Evolutionary conservation across 2,329 filamentous ascomycete species (phyloP), one percentile per base, ranked within the genome.

Genomic region (Fusarium pseudonygamai): DNA sequence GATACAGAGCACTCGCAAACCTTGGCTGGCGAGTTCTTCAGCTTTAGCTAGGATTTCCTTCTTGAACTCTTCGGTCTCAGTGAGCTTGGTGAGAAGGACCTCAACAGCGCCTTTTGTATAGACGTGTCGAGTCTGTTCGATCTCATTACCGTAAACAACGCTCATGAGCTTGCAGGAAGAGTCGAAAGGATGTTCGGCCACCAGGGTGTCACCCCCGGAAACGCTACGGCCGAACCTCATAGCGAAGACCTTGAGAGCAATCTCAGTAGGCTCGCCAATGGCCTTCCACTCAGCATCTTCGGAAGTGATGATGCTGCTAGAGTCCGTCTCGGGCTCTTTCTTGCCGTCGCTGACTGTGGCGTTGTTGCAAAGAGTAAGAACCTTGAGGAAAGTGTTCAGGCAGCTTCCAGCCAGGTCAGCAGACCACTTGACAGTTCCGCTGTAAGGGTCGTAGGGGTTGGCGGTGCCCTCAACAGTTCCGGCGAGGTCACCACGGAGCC

Each of bases 111-210:
- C 89, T 77, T 90, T 91, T 77, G 87, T 87, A 71, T 88, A 90
- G 24, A 89, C 85, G 18, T 83, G 81, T 52, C 79, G 78, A 16
- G 79, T 78, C 16, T 79, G 77, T 30, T 82, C 81, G 22, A 80
- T 24, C 4, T 78, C 79, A 47, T 76, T 80, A 13, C 80, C 80
- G 47, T 92, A 93, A 34, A 93, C 87, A 55, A 93, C 91, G 42
- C 90, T 92, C 92, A 94, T 94, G 66, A 91, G 88, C 83, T 94
- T 94, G 80, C 92, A 88, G 42, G 89, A 89, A 1, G 91, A 93
- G 79, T 94, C 92, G 77, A 94, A 94, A 5, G 92, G 91, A 60
- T 91, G 91, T 76, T 94, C 92, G 4, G 89, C 87, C 15, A 92
- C 76, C 49, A 91, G 82, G 43, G 82, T 80, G 63, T 86, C 85